These are phyloP conservation scores for Zygotorulaspora mrakii DNA, from an alignment of 1,139 yeast species.

Conservation along the genomic window DNA sequence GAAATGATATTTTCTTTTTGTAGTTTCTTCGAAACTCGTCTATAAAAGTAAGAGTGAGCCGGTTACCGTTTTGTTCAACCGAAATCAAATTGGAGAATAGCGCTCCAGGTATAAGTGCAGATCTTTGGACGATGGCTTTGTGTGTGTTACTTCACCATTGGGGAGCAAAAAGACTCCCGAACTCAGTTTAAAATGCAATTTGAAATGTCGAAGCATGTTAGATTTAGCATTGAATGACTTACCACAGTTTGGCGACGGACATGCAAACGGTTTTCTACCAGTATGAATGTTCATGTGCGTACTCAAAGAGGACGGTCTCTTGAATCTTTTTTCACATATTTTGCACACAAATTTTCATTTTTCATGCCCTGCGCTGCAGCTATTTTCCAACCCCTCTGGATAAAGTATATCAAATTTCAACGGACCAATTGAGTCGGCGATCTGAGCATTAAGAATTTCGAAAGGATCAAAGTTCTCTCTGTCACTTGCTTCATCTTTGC, in stretches of 20 bases:
- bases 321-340: conserved; percentile 72
- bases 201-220: conserved; percentile 74
- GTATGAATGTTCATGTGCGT: conserved; percentile 84
- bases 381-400: too few relatives aligned
- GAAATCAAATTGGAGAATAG: not conserved
- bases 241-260: conserved; percentile 65
- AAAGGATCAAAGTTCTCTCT: too few relatives aligned
- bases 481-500: too few relatives aligned
- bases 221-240: conserved; percentile 73
- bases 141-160: conserved; percentile 19
- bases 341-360: conserved; percentile 42
- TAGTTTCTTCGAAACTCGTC: too few relatives aligned
- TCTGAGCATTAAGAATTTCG: too few relatives aligned
- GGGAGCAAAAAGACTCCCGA: conserved; percentile 24
- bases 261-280: conserved; percentile 75
- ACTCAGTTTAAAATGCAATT: conserved; percentile 45
- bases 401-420: too few relatives aligned
- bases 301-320: conserved; percentile 74
- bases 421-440: too few relatives aligned
- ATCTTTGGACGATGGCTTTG: conserved; percentile 20
- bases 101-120: conserved; percentile 7
- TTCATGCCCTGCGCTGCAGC: too few relatives aligned
- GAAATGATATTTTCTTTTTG: too few relatives aligned
- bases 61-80: too few relatives aligned
- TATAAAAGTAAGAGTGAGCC: too few relatives aligned